Evolutionary conservation across 768 basidiomycete species (phyloP).

Genomic region (Aureoboletus auriporus): DNA sequence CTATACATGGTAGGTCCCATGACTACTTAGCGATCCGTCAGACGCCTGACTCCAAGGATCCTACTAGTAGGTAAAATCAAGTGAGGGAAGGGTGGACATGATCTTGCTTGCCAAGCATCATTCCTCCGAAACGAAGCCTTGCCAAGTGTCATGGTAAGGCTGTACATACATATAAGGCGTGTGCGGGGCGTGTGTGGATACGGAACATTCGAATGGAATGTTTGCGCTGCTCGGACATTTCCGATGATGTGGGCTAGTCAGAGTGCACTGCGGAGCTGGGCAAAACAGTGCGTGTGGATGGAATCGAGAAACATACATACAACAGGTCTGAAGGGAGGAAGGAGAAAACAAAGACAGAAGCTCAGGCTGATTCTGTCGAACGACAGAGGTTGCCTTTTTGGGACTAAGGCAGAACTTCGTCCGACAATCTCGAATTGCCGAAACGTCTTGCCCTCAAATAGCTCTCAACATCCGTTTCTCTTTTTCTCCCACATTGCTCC

Average conservation of each 20-base stretch:
- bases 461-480: neutral
- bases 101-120: neutral
- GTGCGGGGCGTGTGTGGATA: slow-evolving; percentile 12
- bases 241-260: slow-evolving; percentile 2
- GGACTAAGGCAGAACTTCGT: neutral
- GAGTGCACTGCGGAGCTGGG: neutral
- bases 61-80: neutral
- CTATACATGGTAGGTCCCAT: no score
- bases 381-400: slow-evolving; percentile 12
- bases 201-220: slow-evolving; percentile 28
- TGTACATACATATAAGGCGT: neutral
- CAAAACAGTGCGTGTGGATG: neutral
- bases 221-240: slow-evolving; percentile 10
- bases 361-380: neutral
- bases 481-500: neutral
- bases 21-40: neutral
- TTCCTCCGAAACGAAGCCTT: neutral
- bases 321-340: neutral
- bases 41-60: neutral
- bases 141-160: slow-evolving; percentile 5
- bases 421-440: neutral
- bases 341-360: neutral
- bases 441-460: slow-evolving; percentile 9
- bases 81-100: neutral
- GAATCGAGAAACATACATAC: neutral